Conservation (phyloP, 768 basidiomycete genomes). For the Lactarius sp. region DNA sequence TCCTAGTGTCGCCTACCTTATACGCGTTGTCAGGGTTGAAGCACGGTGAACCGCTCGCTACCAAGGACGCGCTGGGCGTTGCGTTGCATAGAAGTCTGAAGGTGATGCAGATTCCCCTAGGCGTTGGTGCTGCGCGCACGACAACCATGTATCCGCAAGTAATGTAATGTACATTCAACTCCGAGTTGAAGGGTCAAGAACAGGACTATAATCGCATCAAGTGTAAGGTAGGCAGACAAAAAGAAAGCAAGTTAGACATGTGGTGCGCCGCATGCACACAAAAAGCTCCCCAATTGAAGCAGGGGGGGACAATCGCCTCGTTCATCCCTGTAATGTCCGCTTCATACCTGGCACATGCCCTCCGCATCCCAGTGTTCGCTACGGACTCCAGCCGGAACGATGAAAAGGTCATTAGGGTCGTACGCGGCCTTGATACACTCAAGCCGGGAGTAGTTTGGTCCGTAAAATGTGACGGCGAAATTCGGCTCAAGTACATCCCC, state of each 20-base stretch:
- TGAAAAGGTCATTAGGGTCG: constrained; percentile 35
- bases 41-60: too few species aligned
- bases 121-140: too few species aligned
- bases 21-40: too few species aligned
- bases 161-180: too few species aligned
- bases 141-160: too few species aligned
- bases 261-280: background rate
- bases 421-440: constrained; percentile 32
- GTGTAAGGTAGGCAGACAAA: background rate
- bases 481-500: constrained; percentile 33
- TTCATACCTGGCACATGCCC: too few species aligned
- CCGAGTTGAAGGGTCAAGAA: too few species aligned
- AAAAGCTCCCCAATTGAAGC: background rate
- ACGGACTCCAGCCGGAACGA: constrained; percentile 33
- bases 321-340: background rate
- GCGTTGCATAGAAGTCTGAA: too few species aligned
- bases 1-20: too few species aligned
- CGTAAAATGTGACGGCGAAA: constrained; percentile 34
- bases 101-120: too few species aligned
- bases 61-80: too few species aligned
- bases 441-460: constrained; percentile 34
- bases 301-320: background rate
- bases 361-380: constrained; percentile 34
- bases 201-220: background rate
- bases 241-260: background rate